A percentile compares a stretch with the other conserved stretches of the same genome.
Conservation (phyloP, 177 flowering plant species). For the Vitis hybrid region DNA sequence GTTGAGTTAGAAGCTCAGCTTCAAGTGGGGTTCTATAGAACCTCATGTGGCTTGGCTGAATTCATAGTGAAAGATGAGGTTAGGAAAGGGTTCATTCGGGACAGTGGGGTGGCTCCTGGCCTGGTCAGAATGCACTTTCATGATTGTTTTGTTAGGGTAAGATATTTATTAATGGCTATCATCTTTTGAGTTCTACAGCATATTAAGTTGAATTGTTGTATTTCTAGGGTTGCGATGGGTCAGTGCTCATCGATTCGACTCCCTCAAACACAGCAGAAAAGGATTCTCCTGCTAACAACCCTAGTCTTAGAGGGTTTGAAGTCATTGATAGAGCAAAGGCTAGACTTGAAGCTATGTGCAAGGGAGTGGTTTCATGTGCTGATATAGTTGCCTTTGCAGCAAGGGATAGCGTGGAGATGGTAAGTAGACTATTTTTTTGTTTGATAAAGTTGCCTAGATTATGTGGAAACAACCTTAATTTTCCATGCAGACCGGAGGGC, state of each 20-base stretch:
- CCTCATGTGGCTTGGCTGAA: constrained; percentile 35
- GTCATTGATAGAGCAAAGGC: constrained; percentile 65
- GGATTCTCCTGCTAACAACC: constrained; percentile 53
- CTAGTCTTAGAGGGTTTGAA: constrained; percentile 61
- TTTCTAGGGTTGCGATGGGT: constrained; percentile 80
- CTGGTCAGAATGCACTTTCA: constrained; percentile 54
- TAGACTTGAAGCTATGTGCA: constrained; percentile 46
- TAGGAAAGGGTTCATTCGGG: constrained; percentile 20
- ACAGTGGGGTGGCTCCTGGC: constrained; percentile 45
- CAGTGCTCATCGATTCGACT: constrained; percentile 61
- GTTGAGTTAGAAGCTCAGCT: constrained; percentile 32
- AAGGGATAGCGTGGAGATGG: constrained; percentile 54
- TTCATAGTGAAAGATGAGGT: constrained; percentile 40
- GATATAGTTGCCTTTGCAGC: constrained; percentile 80
- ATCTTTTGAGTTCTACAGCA: too few species aligned
- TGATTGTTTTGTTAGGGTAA: constrained; percentile 50
- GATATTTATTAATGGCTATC: not conserved
- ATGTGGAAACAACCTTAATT: not conserved
- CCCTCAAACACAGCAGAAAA: constrained; percentile 60
- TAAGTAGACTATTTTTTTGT: constrained; percentile 11
- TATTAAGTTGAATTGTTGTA: not conserved
- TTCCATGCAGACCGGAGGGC: constrained; percentile 35
- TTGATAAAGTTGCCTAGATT: not conserved
- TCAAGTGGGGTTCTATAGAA: constrained; percentile 39
- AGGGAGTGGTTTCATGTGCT: constrained; percentile 77